Conservation (phyloP, 352 stramenopile genomes). For the Pythium brassicae region DNA sequence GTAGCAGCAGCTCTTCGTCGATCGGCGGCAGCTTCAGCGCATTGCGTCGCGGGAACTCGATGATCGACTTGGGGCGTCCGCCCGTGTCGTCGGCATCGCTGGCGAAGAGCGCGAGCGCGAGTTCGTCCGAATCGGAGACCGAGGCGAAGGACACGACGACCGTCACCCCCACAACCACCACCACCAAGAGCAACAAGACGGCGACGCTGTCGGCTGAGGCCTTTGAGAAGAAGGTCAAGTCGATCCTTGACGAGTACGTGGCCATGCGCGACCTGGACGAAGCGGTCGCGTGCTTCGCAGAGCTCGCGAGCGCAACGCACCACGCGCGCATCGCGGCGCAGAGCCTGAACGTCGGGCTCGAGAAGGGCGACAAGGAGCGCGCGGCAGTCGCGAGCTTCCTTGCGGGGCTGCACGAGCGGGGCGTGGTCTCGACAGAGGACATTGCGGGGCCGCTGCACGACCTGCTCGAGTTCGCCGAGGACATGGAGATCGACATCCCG, state of each 20-base stretch:
- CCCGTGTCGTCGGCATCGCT: constrained; percentile 30
- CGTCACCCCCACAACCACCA: too few species aligned
- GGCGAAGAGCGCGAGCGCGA: constrained; percentile 7
- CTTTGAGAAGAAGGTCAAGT: constrained; percentile 84
- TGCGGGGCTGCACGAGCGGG: constrained; percentile 38
- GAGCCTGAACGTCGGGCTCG: constrained; percentile 59
- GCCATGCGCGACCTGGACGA: constrained; percentile 84
- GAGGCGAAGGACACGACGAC: too few species aligned
- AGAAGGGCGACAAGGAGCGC: constrained; percentile 68
- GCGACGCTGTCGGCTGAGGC: constrained; percentile 35
- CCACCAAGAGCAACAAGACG: constrained; percentile 3
- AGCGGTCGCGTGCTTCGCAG: constrained; percentile 39
- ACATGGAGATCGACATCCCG: constrained; percentile 82
- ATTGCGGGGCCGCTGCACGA: constrained; percentile 43
- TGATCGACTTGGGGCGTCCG: constrained; percentile 24
- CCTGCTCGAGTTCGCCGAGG: constrained; percentile 68
- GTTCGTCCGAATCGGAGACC: constrained; percentile 5
- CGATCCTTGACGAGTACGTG: constrained; percentile 85
- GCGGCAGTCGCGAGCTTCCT: constrained; percentile 49
- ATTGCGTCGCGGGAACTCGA: constrained; percentile 13
- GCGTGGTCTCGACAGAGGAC: constrained; percentile 38
- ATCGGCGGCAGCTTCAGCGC: constrained; percentile 9
- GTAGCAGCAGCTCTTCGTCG: constrained; percentile 50
- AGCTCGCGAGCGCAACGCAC: constrained; percentile 48
- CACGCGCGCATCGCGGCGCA: constrained; percentile 47